phyloP scores from a whole-genome alignment of 768 basidiomycete species.

The Lepiota brunneoincarnata region DNA sequence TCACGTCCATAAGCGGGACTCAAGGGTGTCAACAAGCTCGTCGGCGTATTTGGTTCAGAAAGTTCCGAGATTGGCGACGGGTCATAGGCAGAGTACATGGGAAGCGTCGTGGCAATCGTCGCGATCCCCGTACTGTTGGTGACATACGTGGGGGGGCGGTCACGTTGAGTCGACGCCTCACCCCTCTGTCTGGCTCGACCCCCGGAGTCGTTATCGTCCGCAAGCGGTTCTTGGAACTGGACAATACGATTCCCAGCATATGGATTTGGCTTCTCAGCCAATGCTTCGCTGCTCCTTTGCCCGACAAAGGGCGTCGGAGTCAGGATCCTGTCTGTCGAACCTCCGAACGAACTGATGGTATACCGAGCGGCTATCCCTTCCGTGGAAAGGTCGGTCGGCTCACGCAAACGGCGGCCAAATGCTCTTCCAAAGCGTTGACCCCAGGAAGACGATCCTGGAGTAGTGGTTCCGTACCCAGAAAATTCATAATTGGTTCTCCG shows the following conservation, averaged over 20 bases:
- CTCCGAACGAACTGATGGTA: neutral
- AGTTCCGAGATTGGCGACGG: slow-evolving; percentile 4
- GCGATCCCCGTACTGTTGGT: neutral
- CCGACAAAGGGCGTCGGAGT: neutral
- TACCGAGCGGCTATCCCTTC: neutral
- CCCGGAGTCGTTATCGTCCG: neutral
- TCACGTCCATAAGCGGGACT: neutral
- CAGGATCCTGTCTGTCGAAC: neutral
- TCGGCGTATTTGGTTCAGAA: neutral
- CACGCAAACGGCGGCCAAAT: neutral
- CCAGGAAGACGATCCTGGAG: neutral
- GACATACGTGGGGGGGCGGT: slow-evolving; percentile 5
- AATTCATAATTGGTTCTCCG: neutral
- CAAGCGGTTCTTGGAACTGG: neutral
- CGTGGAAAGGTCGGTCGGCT: neutral
- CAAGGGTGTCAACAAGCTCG: neutral
- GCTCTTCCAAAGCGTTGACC: neutral
- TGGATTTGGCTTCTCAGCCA: neutral
- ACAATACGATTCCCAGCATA: neutral
- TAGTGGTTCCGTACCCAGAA: neutral
- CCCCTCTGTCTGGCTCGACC: neutral
- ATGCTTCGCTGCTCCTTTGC: neutral
- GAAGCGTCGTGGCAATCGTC: slow-evolving; percentile 5
- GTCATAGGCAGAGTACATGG: neutral
- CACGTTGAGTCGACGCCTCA: neutral